Evolutionary conservation across 345 rosid genomes (phyloP).

Genomic region (Bruguiera gymnorhiza): DNA sequence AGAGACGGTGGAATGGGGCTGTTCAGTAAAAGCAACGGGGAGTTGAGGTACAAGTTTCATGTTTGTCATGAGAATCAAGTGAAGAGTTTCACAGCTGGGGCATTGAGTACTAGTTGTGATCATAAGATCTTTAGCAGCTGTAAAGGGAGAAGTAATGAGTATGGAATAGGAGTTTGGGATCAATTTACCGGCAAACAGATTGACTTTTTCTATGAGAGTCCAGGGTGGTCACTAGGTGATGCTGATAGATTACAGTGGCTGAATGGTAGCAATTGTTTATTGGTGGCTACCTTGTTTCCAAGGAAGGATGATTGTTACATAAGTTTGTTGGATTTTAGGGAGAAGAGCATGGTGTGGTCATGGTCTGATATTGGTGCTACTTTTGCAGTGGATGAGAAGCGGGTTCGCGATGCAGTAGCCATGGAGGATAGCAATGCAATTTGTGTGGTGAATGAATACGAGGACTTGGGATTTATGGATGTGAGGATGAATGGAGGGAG

Average conservation of each 20-base stretch:
- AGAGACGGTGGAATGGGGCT: slow-evolving; percentile 97
- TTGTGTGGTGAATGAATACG: slow-evolving; percentile 91
- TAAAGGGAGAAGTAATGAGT: slow-evolving; percentile 88
- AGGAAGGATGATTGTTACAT: slow-evolving; percentile 95
- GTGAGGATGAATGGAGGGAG: slow-evolving; percentile 61
- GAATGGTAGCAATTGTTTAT: slow-evolving; percentile 60
- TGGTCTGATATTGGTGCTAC: slow-evolving; percentile 85
- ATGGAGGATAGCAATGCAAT: slow-evolving; percentile 81
- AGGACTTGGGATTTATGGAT: slow-evolving; percentile 93
- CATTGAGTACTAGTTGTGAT: slow-evolving; percentile 64
- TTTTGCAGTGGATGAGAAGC: slow-evolving; percentile 59
- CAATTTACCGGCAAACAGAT: slow-evolving; percentile 74
- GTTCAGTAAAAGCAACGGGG: slow-evolving; percentile 69
- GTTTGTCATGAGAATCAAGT: slow-evolving; percentile 63
- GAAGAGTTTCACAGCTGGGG: slow-evolving; percentile 90
- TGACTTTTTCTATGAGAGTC: slow-evolving; percentile 82
- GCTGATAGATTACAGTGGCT: slow-evolving; percentile 93
- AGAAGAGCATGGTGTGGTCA: slow-evolving; percentile 86
- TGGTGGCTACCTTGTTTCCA: slow-evolving; percentile 92
- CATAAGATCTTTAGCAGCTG: slow-evolving; percentile 72
- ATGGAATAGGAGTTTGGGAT: slow-evolving; percentile 98
- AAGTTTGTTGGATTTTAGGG: slow-evolving; percentile 81
- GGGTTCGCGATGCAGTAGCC: slow-evolving; percentile 90
- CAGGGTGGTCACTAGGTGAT: slow-evolving; percentile 91
- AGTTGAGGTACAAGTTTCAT: slow-evolving; percentile 66